A percentile compares a stretch with the other conserved stretches of the same genome.
Conservation (phyloP, 495 filamentous ascomycete species). For the Xeromyces bisporus region DNA sequence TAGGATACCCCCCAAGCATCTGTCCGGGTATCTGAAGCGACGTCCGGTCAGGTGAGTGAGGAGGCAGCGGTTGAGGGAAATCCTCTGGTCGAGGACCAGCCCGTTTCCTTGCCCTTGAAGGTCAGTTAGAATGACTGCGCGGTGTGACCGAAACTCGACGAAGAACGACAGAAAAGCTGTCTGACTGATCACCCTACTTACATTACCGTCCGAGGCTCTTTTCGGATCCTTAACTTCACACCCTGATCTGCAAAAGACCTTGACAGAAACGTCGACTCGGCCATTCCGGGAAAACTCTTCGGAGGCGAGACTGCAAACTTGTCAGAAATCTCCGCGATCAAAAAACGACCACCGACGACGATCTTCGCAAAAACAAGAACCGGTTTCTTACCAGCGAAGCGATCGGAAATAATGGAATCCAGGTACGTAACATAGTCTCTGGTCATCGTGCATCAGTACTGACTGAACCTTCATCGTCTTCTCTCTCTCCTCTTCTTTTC, state of each 20-base stretch:
- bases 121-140: constrained; percentile 4
- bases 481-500: background rate
- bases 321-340: constrained; percentile 7
- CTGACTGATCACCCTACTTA: too few species aligned
- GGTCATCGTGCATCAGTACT: constrained; percentile 2
- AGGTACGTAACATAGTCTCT: constrained; percentile 44
- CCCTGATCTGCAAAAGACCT: constrained; percentile 92
- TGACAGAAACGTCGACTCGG: constrained; percentile 81
- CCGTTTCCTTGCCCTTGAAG: constrained; percentile 22
- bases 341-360: too few species aligned
- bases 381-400: constrained; percentile 45
- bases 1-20: constrained; percentile 21
- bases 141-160: background rate
- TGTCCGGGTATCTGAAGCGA: constrained; percentile 22
- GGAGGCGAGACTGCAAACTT: constrained; percentile 40
- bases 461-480: background rate
- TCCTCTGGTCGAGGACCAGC: constrained; percentile 22
- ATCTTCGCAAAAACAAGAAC: background rate
- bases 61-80: constrained; percentile 17
- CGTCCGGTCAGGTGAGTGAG: constrained; percentile 27
- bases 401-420: constrained; percentile 52
- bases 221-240: constrained; percentile 73
- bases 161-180: too few species aligned
- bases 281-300: constrained; percentile 76
- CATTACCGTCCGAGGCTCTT: constrained; percentile 54